Percentiles rank a stretch among this genome's conserved stretches.
phyloP scores from a whole-genome alignment of 345 rosid species.

The Citrus glauca region DNA sequence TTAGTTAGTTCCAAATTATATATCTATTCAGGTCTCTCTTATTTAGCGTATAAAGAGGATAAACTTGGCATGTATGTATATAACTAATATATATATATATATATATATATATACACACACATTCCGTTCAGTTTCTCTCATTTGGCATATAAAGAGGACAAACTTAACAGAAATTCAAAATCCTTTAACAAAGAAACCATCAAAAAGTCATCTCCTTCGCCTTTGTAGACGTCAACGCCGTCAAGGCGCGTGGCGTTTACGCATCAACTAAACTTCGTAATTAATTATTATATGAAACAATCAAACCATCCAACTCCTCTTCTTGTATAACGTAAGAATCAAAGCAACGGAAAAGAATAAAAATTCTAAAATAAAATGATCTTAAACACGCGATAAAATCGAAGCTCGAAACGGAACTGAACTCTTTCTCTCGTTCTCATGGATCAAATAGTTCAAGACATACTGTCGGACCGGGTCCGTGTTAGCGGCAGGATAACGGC shows the following conservation, averaged over 20 bases:
- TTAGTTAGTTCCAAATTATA: not conserved
- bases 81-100: too few species aligned
- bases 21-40: not conserved
- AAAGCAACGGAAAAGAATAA: too few species aligned
- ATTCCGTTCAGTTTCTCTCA: not conserved
- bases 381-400: not conserved
- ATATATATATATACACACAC: too few species aligned
- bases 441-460: not conserved
- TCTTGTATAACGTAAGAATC: not conserved
- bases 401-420: not conserved
- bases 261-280: not conserved
- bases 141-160: not conserved
- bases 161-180: not conserved
- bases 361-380: too few species aligned
- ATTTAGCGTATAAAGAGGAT: too few species aligned
- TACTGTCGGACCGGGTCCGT: slow-evolving; percentile 43
- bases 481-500: slow-evolving; percentile 37
- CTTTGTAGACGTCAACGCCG: not conserved
- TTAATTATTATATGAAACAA: too few species aligned
- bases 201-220: too few species aligned
- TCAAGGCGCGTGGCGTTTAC: not conserved
- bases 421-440: not conserved
- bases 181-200: not conserved
- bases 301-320: not conserved
- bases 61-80: too few species aligned